Base-by-base conservation (phyloP, 176 grass and related monocot genomes). In the Thalia dealbata region DNA sequence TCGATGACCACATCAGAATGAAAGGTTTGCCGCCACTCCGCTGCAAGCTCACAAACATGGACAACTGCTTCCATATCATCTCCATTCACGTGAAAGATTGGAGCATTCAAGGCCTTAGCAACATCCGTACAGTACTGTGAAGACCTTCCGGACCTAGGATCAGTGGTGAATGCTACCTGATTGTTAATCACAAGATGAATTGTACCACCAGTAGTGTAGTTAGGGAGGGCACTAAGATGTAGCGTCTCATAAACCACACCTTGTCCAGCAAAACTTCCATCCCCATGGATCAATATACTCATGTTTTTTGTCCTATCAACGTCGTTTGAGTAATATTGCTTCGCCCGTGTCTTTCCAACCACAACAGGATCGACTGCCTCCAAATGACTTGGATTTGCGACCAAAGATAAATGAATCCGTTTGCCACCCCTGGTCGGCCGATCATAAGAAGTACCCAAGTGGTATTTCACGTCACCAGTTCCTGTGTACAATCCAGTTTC, bases 51-150 rank as follows among this genome's bases (percentile, higher is more conserved):
- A 75, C 84, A 96, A 54, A 84, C 92, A 75, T 73, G 84, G 13
- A 96, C 92, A 46, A 92, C 92, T 44, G 89, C 89, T 77, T 96
- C 92, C 83, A 96, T 79, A 81, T 96, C 92, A 66, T 96, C 92
- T 1, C 92, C 92, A 69, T 96, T 92, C 48, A 92, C 92, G 70
- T 96, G 92, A 80, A 96, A 86, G 66, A 92, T 96, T 46, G 92
- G 92, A 55, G 38, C 89, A 26, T 81, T 75, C 35, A 91, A 73
- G 1, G 89, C 85, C 78, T 91, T 91, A 11, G 89, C 89, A 0
- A 87, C 88, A 84, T 91, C 88, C 0, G 88, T 91, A 25, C 88
- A 91, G 61, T 91, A 91, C 55, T 91, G 84, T 6, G 88, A 91
- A 76, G 88, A 91, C 76, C 88, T 91, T 35, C 88, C 84, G 9